phyloP scores from a whole-genome alignment of 768 basidiomycete species.

The Russula earlei region DNA sequence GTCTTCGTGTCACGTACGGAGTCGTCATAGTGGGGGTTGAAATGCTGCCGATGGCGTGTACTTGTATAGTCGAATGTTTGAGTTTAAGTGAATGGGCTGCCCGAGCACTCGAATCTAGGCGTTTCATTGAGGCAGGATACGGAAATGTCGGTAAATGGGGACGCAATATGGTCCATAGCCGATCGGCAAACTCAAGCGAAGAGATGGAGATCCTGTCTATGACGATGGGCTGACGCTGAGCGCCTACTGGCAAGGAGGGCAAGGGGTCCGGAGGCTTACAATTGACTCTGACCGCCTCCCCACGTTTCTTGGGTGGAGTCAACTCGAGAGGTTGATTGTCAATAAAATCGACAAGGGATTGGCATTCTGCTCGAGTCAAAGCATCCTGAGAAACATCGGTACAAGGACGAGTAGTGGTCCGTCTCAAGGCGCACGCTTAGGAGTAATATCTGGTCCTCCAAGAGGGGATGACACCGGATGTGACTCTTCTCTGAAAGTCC shows the following conservation, averaged over 20 bases:
- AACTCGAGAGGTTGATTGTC: constrained; percentile 51
- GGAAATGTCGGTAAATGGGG: constrained; percentile 53
- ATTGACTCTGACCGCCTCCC: constrained; percentile 64
- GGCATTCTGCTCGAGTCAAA: constrained; percentile 53
- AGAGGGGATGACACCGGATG: constrained; percentile 25
- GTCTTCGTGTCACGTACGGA: constrained; percentile 49
- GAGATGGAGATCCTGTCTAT: constrained; percentile 54
- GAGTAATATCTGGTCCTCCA: constrained; percentile 57
- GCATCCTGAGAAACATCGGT: constrained; percentile 34
- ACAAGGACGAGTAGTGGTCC: neutral
- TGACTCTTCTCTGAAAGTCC: constrained; percentile 7
- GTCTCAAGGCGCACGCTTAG: constrained; percentile 39
- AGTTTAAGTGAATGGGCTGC: constrained; percentile 53
- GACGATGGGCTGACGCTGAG: neutral
- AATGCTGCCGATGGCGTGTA: constrained; percentile 55
- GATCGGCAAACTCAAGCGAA: constrained; percentile 48
- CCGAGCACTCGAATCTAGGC: constrained; percentile 25
- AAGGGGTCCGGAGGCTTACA: constrained; percentile 32
- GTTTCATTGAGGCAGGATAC: constrained; percentile 30
- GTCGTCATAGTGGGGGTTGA: constrained; percentile 73
- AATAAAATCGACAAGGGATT: constrained; percentile 47
- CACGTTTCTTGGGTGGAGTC: constrained; percentile 61
- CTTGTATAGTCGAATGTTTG: constrained; percentile 67
- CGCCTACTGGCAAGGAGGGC: neutral
- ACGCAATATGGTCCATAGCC: constrained; percentile 38